Base-by-base conservation (phyloP, 768 basidiomycete genomes). In the Boletus patriciae region DNA sequence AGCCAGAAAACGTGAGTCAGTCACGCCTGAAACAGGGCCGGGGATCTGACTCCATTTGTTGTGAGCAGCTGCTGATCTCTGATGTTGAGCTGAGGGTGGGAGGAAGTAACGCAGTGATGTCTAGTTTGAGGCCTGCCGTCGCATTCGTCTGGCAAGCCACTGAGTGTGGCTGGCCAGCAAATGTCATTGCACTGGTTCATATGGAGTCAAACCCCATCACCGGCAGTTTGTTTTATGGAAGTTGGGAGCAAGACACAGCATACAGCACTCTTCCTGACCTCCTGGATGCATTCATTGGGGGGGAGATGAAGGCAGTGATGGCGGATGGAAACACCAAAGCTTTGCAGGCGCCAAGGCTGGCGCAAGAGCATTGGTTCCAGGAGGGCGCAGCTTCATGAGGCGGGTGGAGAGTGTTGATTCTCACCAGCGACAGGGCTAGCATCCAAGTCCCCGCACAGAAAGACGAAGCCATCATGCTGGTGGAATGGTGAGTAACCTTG, bases 231-330 rank as follows among this genome's bases (percentile, higher is more conserved):
- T 15, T 19, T 1, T 50, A 50, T 6, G 29, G 50, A 1, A 7
- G 3, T 7, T 3, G 3, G 0, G 9, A 29, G 1, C 16, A 31
- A 8, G 11, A 41, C 11, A 1, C 19, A 2, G 27, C 12, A 1
- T 50, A 15, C 27, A 42, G 40, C n/a, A 42, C 50, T 0, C 6
- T 50, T 13, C 49, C 49, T 4, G 18, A 10, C 8, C 25, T 50
- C 3, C 27, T 50, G 0, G 38, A 42, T 5, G 15, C n/a, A 3
- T 50, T 50, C 16, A 1, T 50, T 3, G 50, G 40, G 4, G 6
- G 19, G 0, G n/a, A 15, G 2, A 8, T 50, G 16, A n/a, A 3
- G 3, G 18, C 0, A 0, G 27, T 19, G 3, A 42, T 42, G 37
- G 10, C 2, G 5, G 50, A 13, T 4, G 29, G 9, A 5, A 40